phyloP scores from a whole-genome alignment of 2,329 filamentous ascomycete species.

The Fusarium aywerte region DNA sequence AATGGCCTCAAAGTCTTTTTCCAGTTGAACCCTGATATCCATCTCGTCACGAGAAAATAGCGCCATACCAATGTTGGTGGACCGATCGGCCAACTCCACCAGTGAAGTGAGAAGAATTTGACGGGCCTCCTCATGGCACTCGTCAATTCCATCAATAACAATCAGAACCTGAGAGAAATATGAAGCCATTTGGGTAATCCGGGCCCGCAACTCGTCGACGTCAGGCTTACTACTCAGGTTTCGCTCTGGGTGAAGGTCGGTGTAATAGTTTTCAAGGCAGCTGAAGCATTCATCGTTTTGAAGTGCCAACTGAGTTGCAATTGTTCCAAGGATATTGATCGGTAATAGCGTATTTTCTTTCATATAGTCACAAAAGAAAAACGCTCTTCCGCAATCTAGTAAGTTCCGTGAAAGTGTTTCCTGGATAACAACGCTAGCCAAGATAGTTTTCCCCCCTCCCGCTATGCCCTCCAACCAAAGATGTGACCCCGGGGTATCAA shows the following conservation, averaged over 20 bases:
- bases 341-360: not conserved
- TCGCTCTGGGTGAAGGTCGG: conserved; percentile 1
- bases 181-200: not conserved
- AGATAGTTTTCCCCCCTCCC: conserved; percentile 12
- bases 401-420: conserved; percentile 1
- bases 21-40: not conserved
- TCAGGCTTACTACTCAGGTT: not conserved
- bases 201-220: not conserved
- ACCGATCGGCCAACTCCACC: not conserved
- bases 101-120: not conserved
- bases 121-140: not conserved
- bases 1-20: not conserved
- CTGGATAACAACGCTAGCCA: conserved; percentile 18
- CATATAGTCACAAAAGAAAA: conserved; percentile 32
- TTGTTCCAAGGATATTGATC: not conserved
- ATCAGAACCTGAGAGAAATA: not conserved
- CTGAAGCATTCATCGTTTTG: conserved; percentile 17
- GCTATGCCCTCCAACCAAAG: conserved; percentile 31
- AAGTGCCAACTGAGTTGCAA: conserved; percentile 15
- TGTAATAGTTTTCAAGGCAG: not conserved
- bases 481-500: not conserved
- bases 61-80: not conserved
- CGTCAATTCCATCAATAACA: not conserved
- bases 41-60: not conserved
- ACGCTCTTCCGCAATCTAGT: not conserved